A percentile compares a stretch with the other conserved stretches of the same genome.
Evolutionary conservation across 805 yeast genomes (phyloP).

Genomic region (Tetrapisispora phaffii): DNA sequence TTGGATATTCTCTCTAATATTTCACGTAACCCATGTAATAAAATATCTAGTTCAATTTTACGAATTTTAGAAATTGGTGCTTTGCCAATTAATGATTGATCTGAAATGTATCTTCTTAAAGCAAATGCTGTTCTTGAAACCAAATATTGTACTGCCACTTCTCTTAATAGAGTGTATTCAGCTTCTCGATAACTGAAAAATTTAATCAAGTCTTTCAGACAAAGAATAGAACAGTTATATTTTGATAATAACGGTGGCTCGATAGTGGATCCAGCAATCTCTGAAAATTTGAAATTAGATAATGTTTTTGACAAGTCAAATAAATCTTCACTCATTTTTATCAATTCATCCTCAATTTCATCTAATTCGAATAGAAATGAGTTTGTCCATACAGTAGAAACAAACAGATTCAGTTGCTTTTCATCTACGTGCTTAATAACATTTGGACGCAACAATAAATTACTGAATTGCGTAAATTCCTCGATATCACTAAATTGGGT

Average conservation of each 20-base stretch:
- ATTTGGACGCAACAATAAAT: slow-evolving; percentile 35
- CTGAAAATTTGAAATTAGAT: slow-evolving; percentile 35
- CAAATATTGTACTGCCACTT: slow-evolving; percentile 37
- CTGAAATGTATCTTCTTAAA: slow-evolving; percentile 54
- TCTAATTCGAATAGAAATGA: slow-evolving; percentile 53
- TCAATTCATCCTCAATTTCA: slow-evolving; percentile 39
- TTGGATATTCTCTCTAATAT: slow-evolving; percentile 14
- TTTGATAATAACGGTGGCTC: slow-evolving; percentile 38
- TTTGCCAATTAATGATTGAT: slow-evolving; percentile 44
- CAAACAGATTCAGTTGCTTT: slow-evolving; percentile 33
- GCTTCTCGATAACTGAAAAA: slow-evolving; percentile 28
- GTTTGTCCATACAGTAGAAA: slow-evolving; percentile 43
- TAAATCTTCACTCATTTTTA: slow-evolving; percentile 23
- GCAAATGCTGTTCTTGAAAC: slow-evolving; percentile 50
- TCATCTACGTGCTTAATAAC: slow-evolving; percentile 22
- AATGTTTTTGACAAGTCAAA: slow-evolving; percentile 33
- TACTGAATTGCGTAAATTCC: slow-evolving; percentile 36
- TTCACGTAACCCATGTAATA: slow-evolving; percentile 37
- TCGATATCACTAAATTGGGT: slow-evolving; percentile 39
- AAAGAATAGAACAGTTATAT: slow-evolving; percentile 40
- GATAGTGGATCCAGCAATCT: slow-evolving; percentile 55
- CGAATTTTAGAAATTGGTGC: slow-evolving; percentile 63
- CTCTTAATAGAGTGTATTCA: slow-evolving; percentile 13
- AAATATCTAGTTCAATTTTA: slow-evolving; percentile 45
- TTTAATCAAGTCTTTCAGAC: slow-evolving; percentile 45